phyloP scores from a whole-genome alignment of 768 basidiomycete genomes.

The Mycena leptocephala region DNA sequence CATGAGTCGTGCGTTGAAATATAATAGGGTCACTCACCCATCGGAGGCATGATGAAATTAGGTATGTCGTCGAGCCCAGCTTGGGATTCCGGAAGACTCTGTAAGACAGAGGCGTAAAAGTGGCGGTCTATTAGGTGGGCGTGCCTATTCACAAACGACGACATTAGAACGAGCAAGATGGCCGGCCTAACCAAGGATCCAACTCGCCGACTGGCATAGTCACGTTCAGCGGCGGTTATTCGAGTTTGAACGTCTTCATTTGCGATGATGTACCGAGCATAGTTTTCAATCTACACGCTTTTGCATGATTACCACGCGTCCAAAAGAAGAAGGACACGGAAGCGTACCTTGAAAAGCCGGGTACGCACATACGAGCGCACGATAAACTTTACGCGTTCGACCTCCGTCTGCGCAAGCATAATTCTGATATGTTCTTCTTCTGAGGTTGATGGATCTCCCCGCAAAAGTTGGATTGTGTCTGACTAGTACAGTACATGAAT shows the following conservation, averaged over 20 bases:
- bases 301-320: constrained; percentile 39
- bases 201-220: constrained; percentile 81
- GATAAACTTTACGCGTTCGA: constrained; percentile 95
- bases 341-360: constrained; percentile 84
- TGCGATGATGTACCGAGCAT: constrained; percentile 83
- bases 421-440: constrained; percentile 96
- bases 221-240: constrained; percentile 87
- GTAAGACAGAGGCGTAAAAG: constrained; percentile 85
- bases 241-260: constrained; percentile 83
- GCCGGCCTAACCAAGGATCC: background rate
- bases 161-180: background rate
- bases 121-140: constrained; percentile 85
- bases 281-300: constrained; percentile 85
- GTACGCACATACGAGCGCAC: constrained; percentile 92
- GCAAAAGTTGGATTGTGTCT: constrained; percentile 82
- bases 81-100: constrained; percentile 85
- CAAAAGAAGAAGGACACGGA: constrained; percentile 3
- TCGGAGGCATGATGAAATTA: constrained; percentile 77
- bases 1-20: background rate
- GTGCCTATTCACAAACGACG: constrained; percentile 64
- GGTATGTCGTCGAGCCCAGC: constrained; percentile 83
- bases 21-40: constrained; percentile 65
- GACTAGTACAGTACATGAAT: constrained; percentile 64
- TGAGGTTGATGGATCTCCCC: constrained; percentile 86
- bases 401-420: constrained; percentile 94